Base-by-base conservation (phyloP, 148 eudicot genomes). In the Nepenthes gracilis region DNA sequence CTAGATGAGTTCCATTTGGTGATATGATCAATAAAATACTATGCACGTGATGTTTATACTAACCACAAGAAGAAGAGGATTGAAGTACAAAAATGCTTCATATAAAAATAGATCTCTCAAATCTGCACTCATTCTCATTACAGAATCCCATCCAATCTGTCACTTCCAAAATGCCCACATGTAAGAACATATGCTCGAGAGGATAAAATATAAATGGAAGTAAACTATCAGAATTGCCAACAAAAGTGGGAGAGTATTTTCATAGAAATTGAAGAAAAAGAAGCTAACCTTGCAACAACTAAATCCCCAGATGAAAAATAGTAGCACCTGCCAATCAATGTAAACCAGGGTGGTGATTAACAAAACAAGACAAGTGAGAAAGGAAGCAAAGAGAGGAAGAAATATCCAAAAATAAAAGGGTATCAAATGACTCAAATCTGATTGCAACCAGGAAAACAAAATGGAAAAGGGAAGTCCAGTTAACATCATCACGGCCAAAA, bases 101-200 rank as follows among this genome's bases (percentile, higher is more conserved):
- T 94, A 94, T 45, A 94, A 64, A 72, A 94, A 94, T 50, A 94
- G 85, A 69, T 94, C 97, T 67, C 97, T 78, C 74, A 83, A 60
- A 70, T 94, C 93, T 53, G 74, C 89, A 74, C 95, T 86, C 99
- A 94, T 94, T 69, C 89, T 83, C 99, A 94, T 94, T 35, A 94
- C 97, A 66, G 99, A 85, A 74, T 81, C 85, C 97, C 95, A 94
- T 74, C 95, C 92, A 70, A 89, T 84, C 99, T 89, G 83, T 59
- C 60, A 67, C 48, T 47, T 38, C 65, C 12, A 65, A 23, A 33
- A 56, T 57, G 37, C 13, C 36, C 6, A 11, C 6, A 49, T 3
- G 13, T 10, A 49, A 49, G 15, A 10, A 49, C 45, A 40, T 8
- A 49, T 49, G 53, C 2, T 11, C 13, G 1, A 49, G 0, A 5